phyloP scores from a whole-genome alignment of 164 flowering plant species.

The Warburgia ugandensis region DNA sequence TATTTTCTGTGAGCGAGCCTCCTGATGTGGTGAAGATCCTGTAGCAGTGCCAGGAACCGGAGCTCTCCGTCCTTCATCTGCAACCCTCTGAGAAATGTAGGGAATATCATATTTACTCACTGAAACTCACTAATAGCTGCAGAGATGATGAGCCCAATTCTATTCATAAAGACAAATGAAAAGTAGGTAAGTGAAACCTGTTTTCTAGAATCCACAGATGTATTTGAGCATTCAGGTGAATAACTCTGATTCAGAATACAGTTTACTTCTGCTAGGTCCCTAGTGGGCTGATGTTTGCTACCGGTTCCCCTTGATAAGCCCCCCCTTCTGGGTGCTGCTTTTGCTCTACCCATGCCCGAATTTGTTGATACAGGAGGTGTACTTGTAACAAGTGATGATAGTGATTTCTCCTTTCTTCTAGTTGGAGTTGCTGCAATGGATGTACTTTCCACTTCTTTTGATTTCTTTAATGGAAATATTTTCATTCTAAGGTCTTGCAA shows the following conservation, averaged over 20 bases:
- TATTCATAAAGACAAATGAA: neutral
- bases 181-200: conserved; percentile 8
- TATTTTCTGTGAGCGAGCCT: conserved; percentile 1
- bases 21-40: conserved; percentile 2
- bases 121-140: neutral
- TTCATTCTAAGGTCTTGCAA: conserved; percentile 13
- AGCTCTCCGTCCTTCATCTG: neutral
- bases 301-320: neutral
- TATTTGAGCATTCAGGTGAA: conserved; percentile 7
- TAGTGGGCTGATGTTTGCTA: conserved; percentile 3
- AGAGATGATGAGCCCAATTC: neutral
- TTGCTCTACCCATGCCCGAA: neutral
- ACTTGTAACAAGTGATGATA: conserved; percentile 14
- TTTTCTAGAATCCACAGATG: conserved; percentile 9
- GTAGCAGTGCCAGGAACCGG: neutral
- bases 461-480: conserved; percentile 11
- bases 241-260: neutral
- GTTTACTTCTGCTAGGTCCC: conserved; percentile 1
- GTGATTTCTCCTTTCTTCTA: conserved; percentile 11
- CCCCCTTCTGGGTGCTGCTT: neutral
- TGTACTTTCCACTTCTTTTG: conserved; percentile 5
- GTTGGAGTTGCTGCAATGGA: neutral
- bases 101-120: conserved; percentile 2
- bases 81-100: conserved; percentile 7
- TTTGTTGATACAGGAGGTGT: conserved; percentile 5